These are phyloP conservation scores for Aspergillus sp. DNA, from an alignment of 2,329 filamentous ascomycete genomes.

Conservation along the genomic window DNA sequence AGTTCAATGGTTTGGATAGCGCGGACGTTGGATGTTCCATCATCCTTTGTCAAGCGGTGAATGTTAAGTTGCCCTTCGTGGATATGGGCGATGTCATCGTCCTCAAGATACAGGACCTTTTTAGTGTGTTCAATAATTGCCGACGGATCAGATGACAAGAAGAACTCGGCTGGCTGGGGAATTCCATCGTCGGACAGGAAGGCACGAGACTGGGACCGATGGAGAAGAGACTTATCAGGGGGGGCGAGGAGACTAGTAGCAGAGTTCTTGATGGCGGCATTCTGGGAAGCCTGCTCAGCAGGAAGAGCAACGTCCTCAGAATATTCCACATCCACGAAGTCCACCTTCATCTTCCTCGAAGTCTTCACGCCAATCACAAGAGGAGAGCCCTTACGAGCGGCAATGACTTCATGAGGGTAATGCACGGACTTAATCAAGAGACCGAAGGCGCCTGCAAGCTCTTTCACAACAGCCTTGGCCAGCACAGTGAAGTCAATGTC, in stretches of 20 bases:
- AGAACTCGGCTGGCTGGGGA: conserved; percentile 98
- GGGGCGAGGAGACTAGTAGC: conserved; percentile 75
- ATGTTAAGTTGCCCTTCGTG: conserved; percentile 99
- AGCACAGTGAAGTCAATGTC: conserved; percentile 94
- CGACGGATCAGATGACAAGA: conserved; percentile 96
- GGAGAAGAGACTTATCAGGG: conserved; percentile 94
- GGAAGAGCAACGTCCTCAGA: conserved; percentile 84
- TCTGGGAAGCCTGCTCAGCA: conserved; percentile 93
- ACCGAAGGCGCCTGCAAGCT: conserved; percentile 97
- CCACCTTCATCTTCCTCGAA: conserved; percentile 99
- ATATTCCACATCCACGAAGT: conserved; percentile 99
- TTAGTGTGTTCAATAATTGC: conserved; percentile 99
- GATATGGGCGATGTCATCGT: conserved; percentile 99
- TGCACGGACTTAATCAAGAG: conserved; percentile 97
- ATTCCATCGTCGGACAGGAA: conserved; percentile 99
- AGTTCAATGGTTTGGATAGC: conserved; percentile 98
- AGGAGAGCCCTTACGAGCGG: conserved; percentile 96
- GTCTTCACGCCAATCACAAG: conserved; percentile 97
- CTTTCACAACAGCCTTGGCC: conserved; percentile 95
- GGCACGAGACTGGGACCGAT: conserved; percentile 96
- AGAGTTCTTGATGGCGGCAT: conserved; percentile 91
- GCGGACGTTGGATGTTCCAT: conserved; percentile 94
- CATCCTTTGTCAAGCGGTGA: conserved; percentile 94
- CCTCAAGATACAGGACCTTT: conserved; percentile 99
- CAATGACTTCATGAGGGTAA: conserved; percentile 97